Conservation (phyloP, 2,329 filamentous ascomycete genomes). For the Neonectria hederae region DNA sequence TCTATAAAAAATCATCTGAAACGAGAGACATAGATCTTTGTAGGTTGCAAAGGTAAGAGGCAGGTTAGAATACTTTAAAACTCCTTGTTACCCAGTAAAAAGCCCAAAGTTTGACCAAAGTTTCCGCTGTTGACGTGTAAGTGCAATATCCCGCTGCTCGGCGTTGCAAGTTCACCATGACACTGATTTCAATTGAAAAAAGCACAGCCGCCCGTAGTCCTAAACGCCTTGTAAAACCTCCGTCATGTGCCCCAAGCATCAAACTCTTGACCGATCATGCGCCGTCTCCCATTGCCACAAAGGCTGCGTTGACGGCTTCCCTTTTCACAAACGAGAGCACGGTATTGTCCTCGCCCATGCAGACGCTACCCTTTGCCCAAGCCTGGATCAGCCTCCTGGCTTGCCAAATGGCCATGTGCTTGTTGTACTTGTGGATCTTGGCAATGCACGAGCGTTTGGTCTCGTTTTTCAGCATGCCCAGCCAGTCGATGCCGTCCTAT, state of each 20-base stretch:
- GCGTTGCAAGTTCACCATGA: neutral
- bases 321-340: slow-evolving; percentile 38
- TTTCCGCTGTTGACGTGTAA: neutral
- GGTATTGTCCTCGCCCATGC: slow-evolving; percentile 31
- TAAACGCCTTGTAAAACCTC: neutral
- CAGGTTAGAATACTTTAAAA: neutral
- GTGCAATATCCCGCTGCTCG: neutral
- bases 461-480: slow-evolving; percentile 24
- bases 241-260: neutral
- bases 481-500: slow-evolving; percentile 39
- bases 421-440: slow-evolving; percentile 45
- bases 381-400: slow-evolving; percentile 34
- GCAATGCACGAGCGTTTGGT: slow-evolving; percentile 38
- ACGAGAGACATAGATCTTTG: slow-evolving; percentile 21
- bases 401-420: slow-evolving; percentile 46
- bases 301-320: slow-evolving; percentile 30
- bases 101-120: neutral
- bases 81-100: neutral
- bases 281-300: slow-evolving; percentile 35
- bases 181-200: neutral
- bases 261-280: neutral
- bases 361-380: slow-evolving; percentile 42
- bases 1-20: slow-evolving; percentile 38
- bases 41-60: no score
- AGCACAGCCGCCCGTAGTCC: neutral